phyloP scores from a whole-genome alignment of 352 stramenopile genomes.

The Blastocystis sp. region DNA sequence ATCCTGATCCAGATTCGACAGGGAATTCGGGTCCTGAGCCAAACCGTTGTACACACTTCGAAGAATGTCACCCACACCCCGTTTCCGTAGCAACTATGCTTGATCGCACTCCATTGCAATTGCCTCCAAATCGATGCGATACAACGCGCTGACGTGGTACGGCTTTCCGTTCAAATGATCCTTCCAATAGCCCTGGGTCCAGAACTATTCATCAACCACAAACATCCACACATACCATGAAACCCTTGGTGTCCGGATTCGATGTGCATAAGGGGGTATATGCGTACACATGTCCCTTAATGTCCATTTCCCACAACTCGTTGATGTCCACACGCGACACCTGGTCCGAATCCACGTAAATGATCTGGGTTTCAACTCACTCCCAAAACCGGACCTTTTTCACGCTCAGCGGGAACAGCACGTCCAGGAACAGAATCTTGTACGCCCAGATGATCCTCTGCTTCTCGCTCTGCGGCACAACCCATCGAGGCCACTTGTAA shows the following conservation, averaged over 20 bases:
- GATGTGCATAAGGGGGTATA: conserved; percentile 97
- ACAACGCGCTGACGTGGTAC: conserved; percentile 99
- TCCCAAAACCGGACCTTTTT: conserved; percentile 83
- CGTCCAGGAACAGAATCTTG: conserved; percentile 99
- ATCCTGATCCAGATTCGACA: conserved; percentile 98
- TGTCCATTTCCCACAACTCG: conserved; percentile 96
- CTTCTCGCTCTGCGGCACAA: conserved; percentile 95
- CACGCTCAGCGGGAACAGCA: conserved; percentile 95
- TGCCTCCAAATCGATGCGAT: conserved; percentile 94
- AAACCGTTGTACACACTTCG: conserved; percentile 92
- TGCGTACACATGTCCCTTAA: conserved; percentile 89
- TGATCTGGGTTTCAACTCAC: conserved; percentile 67
- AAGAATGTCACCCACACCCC: conserved; percentile 90
- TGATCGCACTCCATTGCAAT: conserved; percentile 78
- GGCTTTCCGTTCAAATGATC: conserved; percentile 90
- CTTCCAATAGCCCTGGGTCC: conserved; percentile 95
- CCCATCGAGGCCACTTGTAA: conserved; percentile 99
- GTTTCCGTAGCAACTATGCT: conserved; percentile 71
- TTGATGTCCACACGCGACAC: conserved; percentile 94
- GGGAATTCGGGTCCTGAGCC: conserved; percentile 92
- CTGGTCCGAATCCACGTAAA: conserved; percentile 97
- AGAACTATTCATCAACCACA: conserved; percentile 83
- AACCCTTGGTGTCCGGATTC: conserved; percentile 88
- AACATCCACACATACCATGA: conserved; percentile 72
- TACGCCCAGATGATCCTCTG: conserved; percentile 99